phyloP scores from a whole-genome alignment of 2,329 filamentous ascomycete genomes.

The Exophiala dermatitidis region DNA sequence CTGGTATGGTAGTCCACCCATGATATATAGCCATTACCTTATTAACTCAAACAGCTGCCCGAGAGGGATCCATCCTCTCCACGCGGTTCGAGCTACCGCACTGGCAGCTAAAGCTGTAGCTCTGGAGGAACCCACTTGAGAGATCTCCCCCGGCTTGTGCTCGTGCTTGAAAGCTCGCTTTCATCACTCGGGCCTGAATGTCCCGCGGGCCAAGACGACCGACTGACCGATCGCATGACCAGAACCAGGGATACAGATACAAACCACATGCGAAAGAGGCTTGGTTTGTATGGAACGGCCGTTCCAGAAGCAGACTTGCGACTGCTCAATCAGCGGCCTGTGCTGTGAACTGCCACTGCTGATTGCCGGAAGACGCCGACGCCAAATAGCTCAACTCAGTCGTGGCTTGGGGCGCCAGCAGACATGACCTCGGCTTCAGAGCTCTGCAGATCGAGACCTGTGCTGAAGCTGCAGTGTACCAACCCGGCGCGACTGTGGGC shows the following conservation, averaged over 20 bases:
- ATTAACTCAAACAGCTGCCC: not conserved
- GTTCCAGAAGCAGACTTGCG: no score
- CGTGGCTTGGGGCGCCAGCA: not conserved
- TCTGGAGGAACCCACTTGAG: not conserved
- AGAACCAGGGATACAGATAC: not conserved
- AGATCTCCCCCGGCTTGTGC: not conserved
- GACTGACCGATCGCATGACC: not conserved
- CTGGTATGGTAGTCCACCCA: not conserved
- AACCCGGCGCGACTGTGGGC: not conserved
- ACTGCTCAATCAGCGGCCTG: no score
- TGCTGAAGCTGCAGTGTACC: not conserved
- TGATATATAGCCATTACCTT: not conserved
- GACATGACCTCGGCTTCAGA: not conserved
- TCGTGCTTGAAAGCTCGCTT: not conserved
- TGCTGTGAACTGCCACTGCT: no score
- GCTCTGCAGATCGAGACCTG: not conserved
- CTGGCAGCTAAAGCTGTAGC: not conserved
- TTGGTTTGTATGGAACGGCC: not conserved
- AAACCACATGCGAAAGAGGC: not conserved
- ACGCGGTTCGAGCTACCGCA: not conserved
- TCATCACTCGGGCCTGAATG: not conserved
- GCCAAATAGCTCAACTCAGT: not conserved
- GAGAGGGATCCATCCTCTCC: not conserved
- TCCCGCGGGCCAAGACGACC: not conserved
- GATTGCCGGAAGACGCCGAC: no score